phyloP scores from a whole-genome alignment of 306 rosid species.

The Luffa aegyptiaca region DNA sequence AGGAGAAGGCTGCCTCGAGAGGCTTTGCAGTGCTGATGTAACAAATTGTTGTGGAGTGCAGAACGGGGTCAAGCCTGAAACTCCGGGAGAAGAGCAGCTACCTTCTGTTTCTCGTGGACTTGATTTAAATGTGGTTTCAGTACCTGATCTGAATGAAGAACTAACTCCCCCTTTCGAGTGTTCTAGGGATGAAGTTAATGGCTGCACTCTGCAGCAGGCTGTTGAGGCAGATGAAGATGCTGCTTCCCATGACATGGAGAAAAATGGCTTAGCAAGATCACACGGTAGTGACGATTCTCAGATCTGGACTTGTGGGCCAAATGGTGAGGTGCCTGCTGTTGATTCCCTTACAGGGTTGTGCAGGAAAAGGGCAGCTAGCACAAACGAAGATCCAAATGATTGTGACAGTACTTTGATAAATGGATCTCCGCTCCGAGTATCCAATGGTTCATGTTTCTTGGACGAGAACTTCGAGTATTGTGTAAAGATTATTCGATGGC shows the following conservation, averaged over 20 bases:
- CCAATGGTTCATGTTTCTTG: slow-evolving; percentile 62
- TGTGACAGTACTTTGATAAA: slow-evolving; percentile 96
- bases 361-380: slow-evolving; percentile 63
- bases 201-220: slow-evolving; percentile 78
- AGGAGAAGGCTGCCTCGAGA: slow-evolving; percentile 64
- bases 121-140: slow-evolving; percentile 80
- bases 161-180: slow-evolving; percentile 91
- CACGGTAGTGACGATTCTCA: slow-evolving; percentile 91
- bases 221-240: slow-evolving; percentile 92
- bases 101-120: slow-evolving; percentile 63
- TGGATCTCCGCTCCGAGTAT: slow-evolving; percentile 50
- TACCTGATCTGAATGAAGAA: slow-evolving; percentile 96
- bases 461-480: slow-evolving; percentile 95
- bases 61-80: slow-evolving; percentile 44
- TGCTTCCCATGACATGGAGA: slow-evolving; percentile 70
- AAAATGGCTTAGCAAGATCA: slow-evolving; percentile 63
- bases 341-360: slow-evolving; percentile 56
- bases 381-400: slow-evolving; percentile 71
- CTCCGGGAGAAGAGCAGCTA: slow-evolving; percentile 33
- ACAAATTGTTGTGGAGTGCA: slow-evolving; percentile 54
- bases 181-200: slow-evolving; percentile 79
- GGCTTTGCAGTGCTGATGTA: slow-evolving; percentile 47
- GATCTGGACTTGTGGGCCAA: slow-evolving; percentile 58
- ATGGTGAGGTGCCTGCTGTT: slow-evolving; percentile 77
- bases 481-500: slow-evolving; percentile 94